Evolutionary conservation across 2,329 filamentous ascomycete genomes (phyloP), one percentile per base, ranked within the genome.

Genomic region (Thelonectria olida): DNA sequence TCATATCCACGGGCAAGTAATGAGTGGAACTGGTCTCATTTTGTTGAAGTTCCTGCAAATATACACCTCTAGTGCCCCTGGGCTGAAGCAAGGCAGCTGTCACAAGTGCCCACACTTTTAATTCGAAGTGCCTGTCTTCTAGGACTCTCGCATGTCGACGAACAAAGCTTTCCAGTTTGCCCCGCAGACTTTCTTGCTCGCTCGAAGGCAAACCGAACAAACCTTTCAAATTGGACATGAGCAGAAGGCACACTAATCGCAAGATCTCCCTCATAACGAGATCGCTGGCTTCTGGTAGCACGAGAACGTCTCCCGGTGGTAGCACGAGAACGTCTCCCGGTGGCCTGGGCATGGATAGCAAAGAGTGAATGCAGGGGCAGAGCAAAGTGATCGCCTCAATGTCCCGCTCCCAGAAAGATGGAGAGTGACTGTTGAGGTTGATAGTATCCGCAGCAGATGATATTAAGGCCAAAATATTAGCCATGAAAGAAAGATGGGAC

Each of bases 371-470:
- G 19, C 39, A 44, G 5, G 50, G 50, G 5, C 17, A 23, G 13
- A 53, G 25, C 8, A 44, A 17, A 17, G 19, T 34, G 8, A 53
- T 44, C 8, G 23, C 38, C 4, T 53, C 50, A 2, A 53, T 42
- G 19, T 53, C 38, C 12, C 15, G 31, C 9, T 53, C 25, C 50
- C 50, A 53, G 19, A 44, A 53, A 7, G 23, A 31, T 42, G 23
- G 7, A 9, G 50, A 53, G 38, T 53, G 13, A 25, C 50, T 53
- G 17, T 44, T 44, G 25, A 23, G 38, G 25, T 53, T 53, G n/a
- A 44, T 7, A 12, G 34, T 17, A 34, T 53, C 50, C 7, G 50
- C 38, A 20, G 44, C 34, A 3, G 38, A 31, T 9, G 50, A 53
- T 17, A 34, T 17, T 17, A 17, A 34, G 9, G 4, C 15, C 13